Conservation (phyloP, 2,329 filamentous ascomycete genomes). For the Pseudocercospora ulei region DNA sequence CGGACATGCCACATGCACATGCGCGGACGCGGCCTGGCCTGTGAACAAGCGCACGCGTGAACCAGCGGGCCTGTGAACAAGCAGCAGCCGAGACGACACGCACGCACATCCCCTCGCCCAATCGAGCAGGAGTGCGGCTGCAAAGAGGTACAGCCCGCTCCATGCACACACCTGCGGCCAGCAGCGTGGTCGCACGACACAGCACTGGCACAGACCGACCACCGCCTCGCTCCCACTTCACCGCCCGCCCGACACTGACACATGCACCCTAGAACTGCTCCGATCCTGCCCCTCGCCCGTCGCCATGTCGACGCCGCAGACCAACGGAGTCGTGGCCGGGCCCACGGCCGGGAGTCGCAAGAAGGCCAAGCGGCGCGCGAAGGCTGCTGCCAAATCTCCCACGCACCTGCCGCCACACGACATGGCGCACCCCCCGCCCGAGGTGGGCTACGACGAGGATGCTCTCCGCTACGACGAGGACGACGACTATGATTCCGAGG, state of each 20-base stretch:
- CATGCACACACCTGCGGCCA: background rate
- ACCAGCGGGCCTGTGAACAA: no score
- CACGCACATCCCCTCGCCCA: no score
- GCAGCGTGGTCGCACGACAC: no score
- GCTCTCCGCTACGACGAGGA: constrained; percentile 36
- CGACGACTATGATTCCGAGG: constrained; percentile 29
- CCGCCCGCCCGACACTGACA: constrained; percentile 15
- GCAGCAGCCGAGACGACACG: no score
- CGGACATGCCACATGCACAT: no score
- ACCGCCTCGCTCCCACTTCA: background rate
- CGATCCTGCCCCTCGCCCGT: constrained; percentile 26
- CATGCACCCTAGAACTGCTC: constrained; percentile 11
- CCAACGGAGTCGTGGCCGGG: constrained; percentile 38
- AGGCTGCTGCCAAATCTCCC: constrained; percentile 61
- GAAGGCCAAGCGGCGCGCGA: constrained; percentile 87
- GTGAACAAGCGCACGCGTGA: no score
- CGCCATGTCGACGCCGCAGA: constrained; percentile 21
- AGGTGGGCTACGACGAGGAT: constrained; percentile 38
- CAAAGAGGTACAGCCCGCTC: constrained; percentile 1
- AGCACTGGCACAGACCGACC: constrained; percentile 1
- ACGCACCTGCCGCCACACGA: constrained; percentile 30
- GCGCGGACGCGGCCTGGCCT: no score
- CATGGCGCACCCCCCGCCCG: constrained; percentile 24
- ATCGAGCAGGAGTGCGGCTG: constrained; percentile 4
- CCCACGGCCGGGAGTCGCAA: constrained; percentile 58